phyloP scores from a whole-genome alignment of 176 grass and related monocot species.

The Neostapfia colusana region DNA sequence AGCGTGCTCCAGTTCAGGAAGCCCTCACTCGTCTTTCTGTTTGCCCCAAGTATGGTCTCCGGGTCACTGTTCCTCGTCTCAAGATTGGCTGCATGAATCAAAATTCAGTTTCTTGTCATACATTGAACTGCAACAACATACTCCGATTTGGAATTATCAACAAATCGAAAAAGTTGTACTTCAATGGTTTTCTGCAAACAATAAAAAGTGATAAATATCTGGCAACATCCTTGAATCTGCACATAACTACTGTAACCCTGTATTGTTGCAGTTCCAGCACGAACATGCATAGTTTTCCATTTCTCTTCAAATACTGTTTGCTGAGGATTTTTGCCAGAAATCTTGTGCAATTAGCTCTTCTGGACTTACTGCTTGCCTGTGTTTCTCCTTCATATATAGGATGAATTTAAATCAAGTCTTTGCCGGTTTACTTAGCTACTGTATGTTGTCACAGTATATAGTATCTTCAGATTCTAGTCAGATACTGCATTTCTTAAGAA shows the following conservation, averaged over 20 bases:
- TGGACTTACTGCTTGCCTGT: not conserved
- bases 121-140: not conserved
- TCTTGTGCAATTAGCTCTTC: not conserved
- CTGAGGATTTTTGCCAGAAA: not conserved
- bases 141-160: not conserved
- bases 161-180: not conserved
- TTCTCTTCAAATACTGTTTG: slow-evolving; percentile 7
- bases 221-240: not conserved
- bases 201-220: not conserved
- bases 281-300: slow-evolving; percentile 3
- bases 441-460: not conserved
- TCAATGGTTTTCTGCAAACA: not conserved
- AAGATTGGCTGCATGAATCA: slow-evolving; percentile 56
- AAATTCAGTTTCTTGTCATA: slow-evolving; percentile 9
- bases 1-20: slow-evolving; percentile 32
- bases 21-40: slow-evolving; percentile 38
- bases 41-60: slow-evolving; percentile 39
- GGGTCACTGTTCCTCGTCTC: slow-evolving; percentile 63
- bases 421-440: not conserved
- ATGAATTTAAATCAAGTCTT: not conserved
- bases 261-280: not conserved
- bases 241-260: not conserved
- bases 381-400: not conserved
- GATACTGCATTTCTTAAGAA: not conserved
- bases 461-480: not conserved